These are phyloP conservation scores for Cystobasidiaceae sp. DNA, from an alignment of 1,284 basidiomycete genomes.

Conservation along the genomic window DNA sequence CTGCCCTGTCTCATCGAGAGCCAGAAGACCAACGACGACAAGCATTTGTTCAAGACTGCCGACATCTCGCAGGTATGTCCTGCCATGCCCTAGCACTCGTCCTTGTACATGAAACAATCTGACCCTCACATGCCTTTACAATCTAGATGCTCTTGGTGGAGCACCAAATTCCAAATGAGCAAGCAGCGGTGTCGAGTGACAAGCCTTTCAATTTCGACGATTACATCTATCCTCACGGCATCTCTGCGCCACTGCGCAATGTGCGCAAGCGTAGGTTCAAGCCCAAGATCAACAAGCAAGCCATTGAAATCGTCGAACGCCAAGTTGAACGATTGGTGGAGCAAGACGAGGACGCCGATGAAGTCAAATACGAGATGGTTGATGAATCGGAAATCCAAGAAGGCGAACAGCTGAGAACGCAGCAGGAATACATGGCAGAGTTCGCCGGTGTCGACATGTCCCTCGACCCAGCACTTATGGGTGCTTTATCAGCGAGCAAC, in stretches of 20 bases:
- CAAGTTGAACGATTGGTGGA: constrained; percentile 88
- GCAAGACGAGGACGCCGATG: constrained; percentile 72
- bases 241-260: constrained; percentile 88
- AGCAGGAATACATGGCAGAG: constrained; percentile 15
- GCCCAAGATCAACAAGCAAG: constrained; percentile 79
- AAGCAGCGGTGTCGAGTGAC: constrained; percentile 46
- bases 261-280: constrained; percentile 89
- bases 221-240: constrained; percentile 94
- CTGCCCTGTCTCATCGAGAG: constrained; percentile 90
- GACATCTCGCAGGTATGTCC: constrained; percentile 84
- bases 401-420: constrained; percentile 18
- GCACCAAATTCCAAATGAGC: constrained; percentile 66
- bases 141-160: constrained; percentile 64
- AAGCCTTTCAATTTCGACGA: constrained; percentile 76
- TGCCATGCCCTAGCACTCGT: not conserved
- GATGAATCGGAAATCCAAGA: constrained; percentile 30
- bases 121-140: not conserved
- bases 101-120: not conserved
- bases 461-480: constrained; percentile 20
- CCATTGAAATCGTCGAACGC: constrained; percentile 94
- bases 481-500: not conserved
- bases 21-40: constrained; percentile 93
- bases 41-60: constrained; percentile 80
- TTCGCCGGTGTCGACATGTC: constrained; percentile 29
- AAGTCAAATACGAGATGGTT: constrained; percentile 59